phyloP scores from a whole-genome alignment of 192 early-diverging fungal species.

The Dissophora ornata region DNA sequence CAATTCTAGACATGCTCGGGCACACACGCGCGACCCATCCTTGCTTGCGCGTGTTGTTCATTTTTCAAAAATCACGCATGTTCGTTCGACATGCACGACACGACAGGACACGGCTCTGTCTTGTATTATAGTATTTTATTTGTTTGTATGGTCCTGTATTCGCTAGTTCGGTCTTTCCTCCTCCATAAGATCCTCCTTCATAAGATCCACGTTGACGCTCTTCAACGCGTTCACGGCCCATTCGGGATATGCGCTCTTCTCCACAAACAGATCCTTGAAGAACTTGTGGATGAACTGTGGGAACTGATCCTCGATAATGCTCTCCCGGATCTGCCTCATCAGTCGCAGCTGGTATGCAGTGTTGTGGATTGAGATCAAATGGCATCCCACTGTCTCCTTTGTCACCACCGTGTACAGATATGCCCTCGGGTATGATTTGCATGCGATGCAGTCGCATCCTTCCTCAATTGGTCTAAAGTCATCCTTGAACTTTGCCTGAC shows the following conservation, averaged over 20 bases:
- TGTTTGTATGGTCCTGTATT: not conserved
- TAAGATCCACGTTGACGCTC: slow-evolving; percentile 75
- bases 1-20: not conserved
- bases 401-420: slow-evolving; percentile 77
- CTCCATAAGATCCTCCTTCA: slow-evolving; percentile 34
- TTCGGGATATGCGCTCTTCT: slow-evolving; percentile 69
- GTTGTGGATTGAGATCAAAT: slow-evolving; percentile 86
- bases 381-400: slow-evolving; percentile 84
- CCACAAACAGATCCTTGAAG: slow-evolving; percentile 73
- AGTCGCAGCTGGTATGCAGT: slow-evolving; percentile 86
- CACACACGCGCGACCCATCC: not conserved
- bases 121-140: not conserved
- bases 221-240: slow-evolving; percentile 81
- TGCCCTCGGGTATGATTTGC: slow-evolving; percentile 77
- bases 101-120: not conserved
- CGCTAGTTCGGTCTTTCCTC: no score
- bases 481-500: slow-evolving; percentile 66
- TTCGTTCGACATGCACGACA: no score
- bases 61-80: no score
- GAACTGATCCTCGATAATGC: slow-evolving; percentile 75
- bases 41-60: no score
- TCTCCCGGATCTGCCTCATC: slow-evolving; percentile 80
- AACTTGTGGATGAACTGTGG: slow-evolving; percentile 77
- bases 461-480: slow-evolving; percentile 81
- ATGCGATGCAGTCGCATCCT: slow-evolving; percentile 81